These are phyloP conservation scores for Mercurialis annua DNA, from an alignment of 345 rosid species.

Conservation along the genomic window DNA sequence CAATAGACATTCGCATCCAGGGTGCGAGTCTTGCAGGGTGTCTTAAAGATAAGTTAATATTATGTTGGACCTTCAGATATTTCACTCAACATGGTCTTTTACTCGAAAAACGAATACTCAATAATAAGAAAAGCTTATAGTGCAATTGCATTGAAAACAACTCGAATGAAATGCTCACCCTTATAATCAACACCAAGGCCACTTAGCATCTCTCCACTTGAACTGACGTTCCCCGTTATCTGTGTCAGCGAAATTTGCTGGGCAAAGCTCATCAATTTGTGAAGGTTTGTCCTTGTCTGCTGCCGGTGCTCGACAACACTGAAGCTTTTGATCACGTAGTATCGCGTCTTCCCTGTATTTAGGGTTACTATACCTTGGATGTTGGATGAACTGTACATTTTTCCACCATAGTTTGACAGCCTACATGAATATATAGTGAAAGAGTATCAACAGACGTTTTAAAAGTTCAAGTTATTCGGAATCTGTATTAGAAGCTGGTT, in stretches of 20 bases:
- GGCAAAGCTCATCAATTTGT: constrained; percentile 21
- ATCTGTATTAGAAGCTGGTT: constrained; percentile 4
- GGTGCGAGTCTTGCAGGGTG: too few relatives aligned
- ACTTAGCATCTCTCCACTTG: constrained; percentile 85
- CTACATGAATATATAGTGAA: constrained; percentile 31
- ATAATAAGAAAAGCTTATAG: too few relatives aligned
- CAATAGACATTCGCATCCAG: too few relatives aligned
- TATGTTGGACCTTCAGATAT: too few relatives aligned
- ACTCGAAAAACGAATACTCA: too few relatives aligned
- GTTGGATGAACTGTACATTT: constrained; percentile 67
- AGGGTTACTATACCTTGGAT: constrained; percentile 64
- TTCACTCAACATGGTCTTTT: too few relatives aligned
- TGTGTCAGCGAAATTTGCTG: constrained; percentile 10
- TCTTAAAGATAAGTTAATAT: too few relatives aligned
- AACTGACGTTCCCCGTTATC: constrained; percentile 38
- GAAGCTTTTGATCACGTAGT: constrained; percentile 47
- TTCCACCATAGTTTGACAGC: constrained; percentile 93
- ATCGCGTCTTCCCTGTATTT: constrained; percentile 59
- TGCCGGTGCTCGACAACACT: constrained; percentile 34
- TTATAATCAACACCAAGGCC: constrained; percentile 76
- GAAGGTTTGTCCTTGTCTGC: constrained; percentile 15
- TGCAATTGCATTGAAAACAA: background rate
- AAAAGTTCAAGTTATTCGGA: background rate
- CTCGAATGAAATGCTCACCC: background rate
- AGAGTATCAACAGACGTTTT: background rate